A percentile compares a stretch with the other conserved stretches of the same genome.
phyloP scores from a whole-genome alignment of 73 alveolate genomes.

The Paramecium caudatum region DNA sequence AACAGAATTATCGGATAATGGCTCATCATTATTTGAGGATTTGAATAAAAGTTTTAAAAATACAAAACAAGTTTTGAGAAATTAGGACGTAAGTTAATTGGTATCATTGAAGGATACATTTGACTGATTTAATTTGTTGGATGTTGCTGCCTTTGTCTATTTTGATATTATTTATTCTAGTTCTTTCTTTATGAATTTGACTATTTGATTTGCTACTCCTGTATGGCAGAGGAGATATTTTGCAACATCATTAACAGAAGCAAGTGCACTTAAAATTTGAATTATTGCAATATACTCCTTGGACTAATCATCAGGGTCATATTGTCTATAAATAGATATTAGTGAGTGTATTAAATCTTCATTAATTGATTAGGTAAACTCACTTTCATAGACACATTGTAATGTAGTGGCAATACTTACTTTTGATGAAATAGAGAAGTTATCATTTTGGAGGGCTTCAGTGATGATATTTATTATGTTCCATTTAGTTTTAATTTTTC shows the following conservation, averaged over 20 bases:
- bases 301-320: background rate
- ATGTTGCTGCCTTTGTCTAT: background rate
- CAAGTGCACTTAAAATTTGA: constrained; percentile 31
- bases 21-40: background rate
- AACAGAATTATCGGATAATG: background rate
- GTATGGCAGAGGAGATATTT: background rate
- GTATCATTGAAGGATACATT: background rate
- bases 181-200: background rate
- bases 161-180: background rate
- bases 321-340: background rate
- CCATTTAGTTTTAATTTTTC: constrained; percentile 12
- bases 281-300: background rate
- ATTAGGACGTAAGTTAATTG: background rate
- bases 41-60: constrained; percentile 22
- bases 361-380: background rate
- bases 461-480: background rate
- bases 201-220: constrained; percentile 11
- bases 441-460: background rate
- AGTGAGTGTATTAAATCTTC: constrained; percentile 18
- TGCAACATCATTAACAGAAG: background rate
- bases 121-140: background rate
- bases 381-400: background rate
- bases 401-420: constrained; percentile 12
- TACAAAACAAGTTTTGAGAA: background rate
- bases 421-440: background rate